A percentile compares a stretch with the other conserved stretches of the same genome.
These are phyloP conservation scores for Phalaenopsis equestris DNA, from an alignment of 106 monocot genomes.

Conservation along the genomic window DNA sequence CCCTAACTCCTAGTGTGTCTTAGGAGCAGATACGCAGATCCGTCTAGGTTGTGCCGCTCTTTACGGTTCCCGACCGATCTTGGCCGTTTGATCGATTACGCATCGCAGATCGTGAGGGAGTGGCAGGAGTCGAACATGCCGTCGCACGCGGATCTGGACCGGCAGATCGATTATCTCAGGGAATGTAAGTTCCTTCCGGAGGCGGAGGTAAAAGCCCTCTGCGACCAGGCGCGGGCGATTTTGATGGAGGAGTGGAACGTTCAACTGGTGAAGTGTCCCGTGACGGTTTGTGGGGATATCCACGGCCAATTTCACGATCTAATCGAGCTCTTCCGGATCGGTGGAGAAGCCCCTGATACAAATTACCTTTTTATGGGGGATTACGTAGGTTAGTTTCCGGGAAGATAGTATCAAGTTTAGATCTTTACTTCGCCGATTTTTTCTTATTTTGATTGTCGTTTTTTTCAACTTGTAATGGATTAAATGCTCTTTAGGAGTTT, in stretches of 20 bases:
- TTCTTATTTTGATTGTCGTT: background rate
- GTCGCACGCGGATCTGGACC: constrained; percentile 14
- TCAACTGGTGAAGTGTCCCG: constrained; percentile 35
- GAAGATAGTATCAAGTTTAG: background rate
- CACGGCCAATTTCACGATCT: constrained; percentile 46
- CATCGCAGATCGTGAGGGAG: background rate
- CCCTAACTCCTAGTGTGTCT: background rate
- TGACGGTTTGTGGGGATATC: constrained; percentile 39
- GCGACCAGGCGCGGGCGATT: constrained; percentile 36
- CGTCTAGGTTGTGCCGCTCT: background rate
- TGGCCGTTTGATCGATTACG: constrained; percentile 7
- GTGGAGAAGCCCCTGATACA: constrained; percentile 36
- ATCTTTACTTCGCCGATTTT: background rate
- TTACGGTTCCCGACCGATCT: background rate
- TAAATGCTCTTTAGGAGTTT: background rate
- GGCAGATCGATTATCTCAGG: constrained; percentile 19
- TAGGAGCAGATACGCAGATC: background rate
- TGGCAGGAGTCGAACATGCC: background rate
- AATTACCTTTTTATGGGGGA: constrained; percentile 53
- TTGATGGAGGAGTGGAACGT: constrained; percentile 47
- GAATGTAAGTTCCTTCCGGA: constrained; percentile 24
- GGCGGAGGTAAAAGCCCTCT: constrained; percentile 18
- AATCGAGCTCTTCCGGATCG: constrained; percentile 38
- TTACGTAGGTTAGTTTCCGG: constrained; percentile 32
- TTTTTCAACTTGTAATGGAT: background rate